Evolutionary conservation across 768 basidiomycete genomes (phyloP), one percentile per base, ranked within the genome.

Genomic region (Kwoniella bestiolae): DNA sequence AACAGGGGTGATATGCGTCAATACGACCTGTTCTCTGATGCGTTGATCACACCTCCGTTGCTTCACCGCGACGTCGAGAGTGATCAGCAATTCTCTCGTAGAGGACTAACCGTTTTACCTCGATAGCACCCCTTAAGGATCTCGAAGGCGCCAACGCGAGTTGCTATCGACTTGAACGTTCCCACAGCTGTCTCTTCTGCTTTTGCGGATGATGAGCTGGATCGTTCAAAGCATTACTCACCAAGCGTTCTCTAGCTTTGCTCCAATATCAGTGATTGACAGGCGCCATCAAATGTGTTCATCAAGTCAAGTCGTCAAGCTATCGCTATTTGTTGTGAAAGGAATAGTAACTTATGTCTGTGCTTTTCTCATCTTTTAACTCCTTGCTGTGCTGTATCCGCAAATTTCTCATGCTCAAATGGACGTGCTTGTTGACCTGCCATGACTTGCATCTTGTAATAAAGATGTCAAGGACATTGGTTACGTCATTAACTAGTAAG

Each of bases 401-500:
- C n/a, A n/a, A 31, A 60, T 49, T 21, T 50, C 61, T 31, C 35
- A 12, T 63, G 23, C 21, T 38, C 18, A 32, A 52, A 41, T 45
- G 52, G 44, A 63, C 57, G 52, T 63, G 55, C 52, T 41, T 53
- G 61, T 64, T 65, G 51, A 65, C 63, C 34, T 23, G 35, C 50
- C 35, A 51, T 65, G 44, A 35, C 25, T 26, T 29, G 63, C 63
- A 65, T 65, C 53, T 53, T 53, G 35, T 34, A 26, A 29, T 53
- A 55, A 55, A 56, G 63, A 65, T 55, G 63, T 65, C 63, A 55
- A 55, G 47, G 63, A 65, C 21, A 65, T 65, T 44, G 45, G 63
- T 46, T 65, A 65, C 41, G 63, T 65, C 49, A 65, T 65, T 28
- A 65, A 65, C 50, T 65, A 65, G 63, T 65, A 38, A 59, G 63